A percentile compares a stretch with the other conserved stretches of the same genome.
Conservation (phyloP, 441 rosid species). For the Populus hybrid region DNA sequence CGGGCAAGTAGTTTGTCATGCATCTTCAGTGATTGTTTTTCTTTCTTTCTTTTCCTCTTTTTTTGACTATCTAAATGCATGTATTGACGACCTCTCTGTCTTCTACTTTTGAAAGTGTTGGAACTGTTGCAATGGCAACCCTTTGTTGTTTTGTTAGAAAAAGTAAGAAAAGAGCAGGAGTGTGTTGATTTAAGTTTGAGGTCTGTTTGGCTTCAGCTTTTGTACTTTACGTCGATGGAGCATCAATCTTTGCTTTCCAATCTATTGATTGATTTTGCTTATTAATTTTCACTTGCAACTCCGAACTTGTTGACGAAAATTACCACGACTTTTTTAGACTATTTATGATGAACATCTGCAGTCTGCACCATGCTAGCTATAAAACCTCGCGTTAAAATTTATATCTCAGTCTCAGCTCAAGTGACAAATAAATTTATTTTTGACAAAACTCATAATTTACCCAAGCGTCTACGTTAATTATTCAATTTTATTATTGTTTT, state of each 20-base stretch:
- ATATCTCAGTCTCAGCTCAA: no score
- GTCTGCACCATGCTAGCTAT: not conserved
- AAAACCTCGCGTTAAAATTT: no score
- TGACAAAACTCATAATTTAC: no score
- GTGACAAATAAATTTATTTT: no score
- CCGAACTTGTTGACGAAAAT: not conserved
- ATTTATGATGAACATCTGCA: not conserved
- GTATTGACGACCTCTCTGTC: slow-evolving; percentile 12
- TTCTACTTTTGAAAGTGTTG: slow-evolving; percentile 4
- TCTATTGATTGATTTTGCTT: no score
- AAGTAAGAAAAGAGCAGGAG: slow-evolving; percentile 23
- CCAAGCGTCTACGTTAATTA: no score
- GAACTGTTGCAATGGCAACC: not conserved
- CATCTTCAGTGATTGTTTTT: not conserved
- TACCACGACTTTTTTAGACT: not conserved
- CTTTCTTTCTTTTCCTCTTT: not conserved
- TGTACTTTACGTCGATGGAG: no score
- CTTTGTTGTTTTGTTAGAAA: not conserved
- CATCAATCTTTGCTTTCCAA: not conserved
- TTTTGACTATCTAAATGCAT: not conserved
- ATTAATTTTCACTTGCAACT: no score
- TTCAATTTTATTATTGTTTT: no score
- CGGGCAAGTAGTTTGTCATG: not conserved
- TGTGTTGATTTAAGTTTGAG: slow-evolving; percentile 18
- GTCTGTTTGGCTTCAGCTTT: no score